Conservation (phyloP, 139 green algal species). For the Chlamydomonas sp. region DNA sequence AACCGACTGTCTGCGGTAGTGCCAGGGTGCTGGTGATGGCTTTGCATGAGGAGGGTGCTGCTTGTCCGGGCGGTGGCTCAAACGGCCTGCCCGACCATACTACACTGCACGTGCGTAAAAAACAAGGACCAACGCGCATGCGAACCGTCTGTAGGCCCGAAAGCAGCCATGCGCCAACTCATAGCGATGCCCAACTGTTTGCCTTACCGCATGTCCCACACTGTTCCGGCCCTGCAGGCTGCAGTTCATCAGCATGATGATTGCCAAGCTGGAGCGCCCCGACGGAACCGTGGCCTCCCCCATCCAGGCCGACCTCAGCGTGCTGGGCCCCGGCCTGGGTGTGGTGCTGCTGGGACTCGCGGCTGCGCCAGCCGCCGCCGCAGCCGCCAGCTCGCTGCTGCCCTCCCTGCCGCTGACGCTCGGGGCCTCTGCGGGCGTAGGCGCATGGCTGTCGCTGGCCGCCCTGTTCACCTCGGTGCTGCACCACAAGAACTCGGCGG, state of each 20-base stretch:
- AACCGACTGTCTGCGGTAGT: background rate
- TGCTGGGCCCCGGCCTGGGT: constrained; percentile 30
- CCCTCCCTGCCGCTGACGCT: constrained; percentile 38
- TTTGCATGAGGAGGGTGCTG: background rate
- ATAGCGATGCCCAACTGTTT: background rate
- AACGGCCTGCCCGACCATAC: too few species aligned
- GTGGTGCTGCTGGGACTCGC: constrained; percentile 37
- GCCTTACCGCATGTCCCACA: background rate
- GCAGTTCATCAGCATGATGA: constrained; percentile 84
- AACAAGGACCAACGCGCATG: too few species aligned
- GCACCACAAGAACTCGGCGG: constrained; percentile 4
- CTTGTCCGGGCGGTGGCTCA: background rate
- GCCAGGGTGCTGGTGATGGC: background rate
- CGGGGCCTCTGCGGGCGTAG: constrained; percentile 16
- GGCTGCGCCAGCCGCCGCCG: constrained; percentile 1
- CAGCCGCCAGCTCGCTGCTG: constrained; percentile 7
- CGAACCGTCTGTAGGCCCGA: background rate
- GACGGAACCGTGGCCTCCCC: constrained; percentile 65
- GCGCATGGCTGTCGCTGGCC: constrained; percentile 2
- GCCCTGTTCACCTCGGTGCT: background rate
- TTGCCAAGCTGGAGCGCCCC: constrained; percentile 79
- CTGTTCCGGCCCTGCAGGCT: constrained; percentile 57
- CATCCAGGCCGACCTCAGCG: constrained; percentile 37
- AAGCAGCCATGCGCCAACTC: background rate
- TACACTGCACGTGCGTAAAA: too few species aligned